Base-by-base conservation (phyloP, 2,329 filamentous ascomycete species). In the Beauveria brongniartii region DNA sequence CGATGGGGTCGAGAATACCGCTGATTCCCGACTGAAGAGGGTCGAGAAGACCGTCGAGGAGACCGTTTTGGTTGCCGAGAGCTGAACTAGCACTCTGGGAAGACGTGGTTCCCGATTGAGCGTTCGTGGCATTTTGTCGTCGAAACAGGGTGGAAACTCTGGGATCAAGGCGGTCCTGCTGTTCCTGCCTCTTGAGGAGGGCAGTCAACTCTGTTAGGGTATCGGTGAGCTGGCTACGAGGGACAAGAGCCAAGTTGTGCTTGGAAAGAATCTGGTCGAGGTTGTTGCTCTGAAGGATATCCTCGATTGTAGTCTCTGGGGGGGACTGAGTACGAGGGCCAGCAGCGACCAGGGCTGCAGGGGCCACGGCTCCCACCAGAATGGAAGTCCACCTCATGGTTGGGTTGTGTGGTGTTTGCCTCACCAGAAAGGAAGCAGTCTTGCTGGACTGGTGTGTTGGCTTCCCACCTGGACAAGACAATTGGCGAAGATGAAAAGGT, bases 191-290 rank as follows among this genome's bases (percentile, higher is more conserved):
- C 65, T 71, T 72, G 34, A 78, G 73, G 22, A 78, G 67, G 7
- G 66, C 66, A 46, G 73, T 78, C 59, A 78, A 71, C 65, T 78
- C 75, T 6, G 72, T 73, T 18, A 78, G 63, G 1, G 73, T 75
- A 47, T 78, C 76, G n/a, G 76, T 76, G 59, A 78, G 73, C 59
- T 78, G 75, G 51, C 74, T 76, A n/a, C 75, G 71, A 40, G 77
- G 76, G 8, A 78, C 76, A 55, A 78, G 66, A 30, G 73, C 77
- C 37, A 78, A 68, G 58, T 78, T 77, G 65, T 78, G 75, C 66
- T 72, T 78, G 48, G 72, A 73, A 46, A 79, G 67, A 50, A 75
- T 65, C 50, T 74, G 74, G 24, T 75, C 75, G 24, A 78, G 72
- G 20, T 76, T 77, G 65, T 78, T 73, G 65, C 71, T 77, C 51